phyloP scores from a whole-genome alignment of 768 basidiomycete species.

The Trametes villosa region DNA sequence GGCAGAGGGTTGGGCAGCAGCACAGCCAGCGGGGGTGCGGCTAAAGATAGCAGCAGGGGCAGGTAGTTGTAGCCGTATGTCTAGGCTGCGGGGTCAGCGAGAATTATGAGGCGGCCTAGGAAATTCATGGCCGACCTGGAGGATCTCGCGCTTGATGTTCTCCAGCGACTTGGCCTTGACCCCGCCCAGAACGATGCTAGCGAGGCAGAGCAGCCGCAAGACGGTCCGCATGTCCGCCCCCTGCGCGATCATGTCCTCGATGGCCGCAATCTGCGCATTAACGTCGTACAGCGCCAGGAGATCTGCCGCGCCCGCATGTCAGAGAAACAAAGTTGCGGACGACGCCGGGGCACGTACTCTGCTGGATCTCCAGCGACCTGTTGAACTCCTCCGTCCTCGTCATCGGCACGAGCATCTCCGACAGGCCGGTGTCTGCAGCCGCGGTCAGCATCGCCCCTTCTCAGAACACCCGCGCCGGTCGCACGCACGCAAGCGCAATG shows the following conservation, averaged over 20 bases:
- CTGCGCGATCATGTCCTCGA: slow-evolving; percentile 90
- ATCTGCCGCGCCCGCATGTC: slow-evolving; percentile 51
- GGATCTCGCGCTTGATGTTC: slow-evolving; percentile 86
- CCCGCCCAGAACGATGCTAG: slow-evolving; percentile 82
- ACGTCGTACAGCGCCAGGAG: slow-evolving; percentile 93
- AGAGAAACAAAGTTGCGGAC: background rate
- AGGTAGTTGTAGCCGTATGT: slow-evolving; percentile 78
- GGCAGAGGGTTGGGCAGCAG: slow-evolving; percentile 73
- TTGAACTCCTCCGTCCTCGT: slow-evolving; percentile 90
- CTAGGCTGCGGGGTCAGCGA: slow-evolving; percentile 45
- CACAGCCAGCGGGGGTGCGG: slow-evolving; percentile 67
- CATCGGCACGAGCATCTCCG: slow-evolving; percentile 86
- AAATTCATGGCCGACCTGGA: slow-evolving; percentile 56
- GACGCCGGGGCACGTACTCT: slow-evolving; percentile 61
- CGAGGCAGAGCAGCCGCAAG: slow-evolving; percentile 82
- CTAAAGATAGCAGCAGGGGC: slow-evolving; percentile 67
- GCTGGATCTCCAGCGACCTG: slow-evolving; percentile 91
- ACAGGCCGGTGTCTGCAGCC: slow-evolving; percentile 82
- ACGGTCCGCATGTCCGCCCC: slow-evolving; percentile 82
- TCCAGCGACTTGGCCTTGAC: slow-evolving; percentile 88
- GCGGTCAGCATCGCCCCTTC: slow-evolving; percentile 13
- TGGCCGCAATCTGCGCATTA: slow-evolving; percentile 74
- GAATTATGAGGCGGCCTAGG: slow-evolving; percentile 4
- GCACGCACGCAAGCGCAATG: slow-evolving; percentile 84
- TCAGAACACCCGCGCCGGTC: background rate